A percentile compares a stretch with the other conserved stretches of the same genome.
phyloP scores from a whole-genome alignment of 257 asterid species.

The Capsicum pubescens region DNA sequence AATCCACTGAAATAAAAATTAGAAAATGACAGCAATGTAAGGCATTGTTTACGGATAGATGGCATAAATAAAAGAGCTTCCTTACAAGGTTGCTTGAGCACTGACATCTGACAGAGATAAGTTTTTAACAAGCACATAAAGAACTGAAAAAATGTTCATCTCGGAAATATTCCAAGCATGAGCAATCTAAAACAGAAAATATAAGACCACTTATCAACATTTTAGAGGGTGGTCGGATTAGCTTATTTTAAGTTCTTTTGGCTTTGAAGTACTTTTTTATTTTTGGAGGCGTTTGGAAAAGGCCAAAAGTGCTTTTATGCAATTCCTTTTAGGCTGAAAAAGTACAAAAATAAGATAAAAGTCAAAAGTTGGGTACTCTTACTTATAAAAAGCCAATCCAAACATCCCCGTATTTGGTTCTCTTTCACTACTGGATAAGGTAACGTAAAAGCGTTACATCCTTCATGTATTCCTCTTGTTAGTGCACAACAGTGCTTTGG shows the following conservation, averaged over 20 bases:
- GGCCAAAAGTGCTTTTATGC: too few species aligned
- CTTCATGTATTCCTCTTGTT: neutral
- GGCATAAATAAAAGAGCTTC: constrained; percentile 18
- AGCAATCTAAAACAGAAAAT: constrained; percentile 9
- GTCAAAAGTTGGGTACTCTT: too few species aligned
- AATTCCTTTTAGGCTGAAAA: too few species aligned
- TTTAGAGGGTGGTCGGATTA: neutral
- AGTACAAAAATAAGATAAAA: too few species aligned
- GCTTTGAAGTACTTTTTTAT: too few species aligned
- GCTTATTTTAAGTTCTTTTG: too few species aligned
- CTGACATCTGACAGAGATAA: neutral
- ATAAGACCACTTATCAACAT: neutral
- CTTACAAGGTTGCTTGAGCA: neutral
- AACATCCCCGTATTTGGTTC: neutral
- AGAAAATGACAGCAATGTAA: constrained; percentile 30
- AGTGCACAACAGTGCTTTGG: neutral
- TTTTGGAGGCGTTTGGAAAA: too few species aligned
- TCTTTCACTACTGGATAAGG: neutral
- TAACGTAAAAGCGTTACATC: neutral
- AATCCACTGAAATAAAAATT: constrained; percentile 72
- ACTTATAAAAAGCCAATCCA: too few species aligned
- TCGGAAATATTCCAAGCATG: neutral
- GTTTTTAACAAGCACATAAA: neutral
- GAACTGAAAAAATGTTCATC: neutral
- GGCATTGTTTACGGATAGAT: neutral